phyloP scores from a whole-genome alignment of 805 yeast genomes.

The Zygosaccharomyces kombuchaensis region DNA sequence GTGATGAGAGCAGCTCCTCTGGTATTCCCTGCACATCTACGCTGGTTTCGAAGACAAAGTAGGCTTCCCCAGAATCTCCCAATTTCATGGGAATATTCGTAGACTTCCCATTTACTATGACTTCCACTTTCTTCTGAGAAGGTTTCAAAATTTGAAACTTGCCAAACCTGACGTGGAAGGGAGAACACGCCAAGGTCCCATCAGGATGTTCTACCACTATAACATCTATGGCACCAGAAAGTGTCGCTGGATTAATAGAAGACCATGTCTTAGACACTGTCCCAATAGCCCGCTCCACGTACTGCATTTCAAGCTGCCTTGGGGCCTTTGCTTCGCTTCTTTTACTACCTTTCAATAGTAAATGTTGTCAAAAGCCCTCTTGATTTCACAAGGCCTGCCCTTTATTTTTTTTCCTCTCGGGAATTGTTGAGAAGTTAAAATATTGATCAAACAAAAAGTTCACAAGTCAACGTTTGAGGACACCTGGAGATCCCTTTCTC shows the following conservation, averaged over 20 bases:
- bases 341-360: not conserved
- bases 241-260: conserved; percentile 91
- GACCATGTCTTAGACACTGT: conserved; percentile 97
- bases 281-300: conserved; percentile 92
- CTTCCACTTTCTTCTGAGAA: conserved; percentile 88
- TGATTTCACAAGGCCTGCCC: not conserved
- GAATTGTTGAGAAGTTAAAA: conserved; percentile 4
- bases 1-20: conserved; percentile 74
- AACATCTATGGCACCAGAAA: conserved; percentile 95
- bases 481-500: not conserved
- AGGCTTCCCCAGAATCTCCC: conserved; percentile 97
- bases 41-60: conserved; percentile 87
- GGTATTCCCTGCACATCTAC: conserved; percentile 60
- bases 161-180: conserved; percentile 95
- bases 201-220: conserved; percentile 88
- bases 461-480: not conserved
- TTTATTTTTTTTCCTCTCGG: conserved; percentile 4
- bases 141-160: conserved; percentile 90
- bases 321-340: not conserved
- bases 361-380: not conserved
- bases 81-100: conserved; percentile 91
- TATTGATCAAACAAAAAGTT: not conserved
- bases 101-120: conserved; percentile 74
- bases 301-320: conserved; percentile 59
- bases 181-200: conserved; percentile 78